Percentiles rank a stretch among this genome's conserved stretches.
Evolutionary conservation across 345 rosid genomes (phyloP).

Genomic region (Euphorbia pulcherrima): DNA sequence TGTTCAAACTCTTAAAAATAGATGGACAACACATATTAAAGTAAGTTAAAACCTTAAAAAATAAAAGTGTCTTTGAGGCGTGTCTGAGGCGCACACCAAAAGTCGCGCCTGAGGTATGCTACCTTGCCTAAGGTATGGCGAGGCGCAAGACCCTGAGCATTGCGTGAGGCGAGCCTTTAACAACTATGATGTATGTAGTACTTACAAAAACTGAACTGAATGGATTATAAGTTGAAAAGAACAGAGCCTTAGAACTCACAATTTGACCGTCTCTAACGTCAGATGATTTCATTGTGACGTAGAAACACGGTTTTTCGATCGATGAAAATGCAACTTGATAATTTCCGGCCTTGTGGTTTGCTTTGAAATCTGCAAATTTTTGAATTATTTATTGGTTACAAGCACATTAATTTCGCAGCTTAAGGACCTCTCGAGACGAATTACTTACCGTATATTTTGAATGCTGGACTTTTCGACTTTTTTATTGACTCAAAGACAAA

Average conservation of each 20-base stretch:
- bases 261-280: not conserved
- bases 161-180: too few species aligned
- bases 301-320: not conserved
- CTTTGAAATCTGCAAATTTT: not conserved
- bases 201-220: too few species aligned
- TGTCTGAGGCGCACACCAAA: too few species aligned
- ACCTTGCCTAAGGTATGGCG: too few species aligned
- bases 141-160: too few species aligned
- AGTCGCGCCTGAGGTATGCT: too few species aligned
- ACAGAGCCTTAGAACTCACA: constrained; percentile 19
- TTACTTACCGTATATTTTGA: constrained; percentile 7
- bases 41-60: too few species aligned
- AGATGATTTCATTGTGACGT: not conserved
- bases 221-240: too few species aligned
- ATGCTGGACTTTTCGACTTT: constrained; percentile 1
- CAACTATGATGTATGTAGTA: too few species aligned
- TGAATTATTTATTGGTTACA: not conserved
- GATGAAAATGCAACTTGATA: constrained; percentile 4
- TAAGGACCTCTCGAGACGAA: not conserved
- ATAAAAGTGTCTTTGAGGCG: too few species aligned
- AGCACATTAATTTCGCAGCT: not conserved
- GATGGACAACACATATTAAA: too few species aligned
- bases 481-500: constrained; percentile 11
- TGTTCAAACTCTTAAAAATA: too few species aligned
- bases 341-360: not conserved